Evolutionary conservation across 2,329 filamentous ascomycete genomes (phyloP).

Genomic region (Fusarium tuaranense): DNA sequence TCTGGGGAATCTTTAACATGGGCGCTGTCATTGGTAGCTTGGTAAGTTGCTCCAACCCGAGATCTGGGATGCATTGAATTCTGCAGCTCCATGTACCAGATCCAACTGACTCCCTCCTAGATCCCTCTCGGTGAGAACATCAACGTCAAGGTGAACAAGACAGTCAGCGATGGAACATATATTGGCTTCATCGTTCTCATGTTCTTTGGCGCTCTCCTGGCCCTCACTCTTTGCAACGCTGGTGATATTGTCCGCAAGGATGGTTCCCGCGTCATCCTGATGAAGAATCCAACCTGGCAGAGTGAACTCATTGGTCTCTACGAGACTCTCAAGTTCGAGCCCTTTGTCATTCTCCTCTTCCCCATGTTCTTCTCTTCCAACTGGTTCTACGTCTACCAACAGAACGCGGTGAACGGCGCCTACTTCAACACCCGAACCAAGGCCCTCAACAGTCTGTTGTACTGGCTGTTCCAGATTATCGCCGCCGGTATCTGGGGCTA

Average conservation of each 20-base stretch:
- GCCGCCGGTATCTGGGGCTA: constrained; percentile 81
- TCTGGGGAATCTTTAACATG: constrained; percentile 96
- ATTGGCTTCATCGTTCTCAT: constrained; percentile 90
- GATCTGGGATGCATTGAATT: not conserved
- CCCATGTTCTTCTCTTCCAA: constrained; percentile 87
- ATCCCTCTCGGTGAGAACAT: constrained; percentile 52
- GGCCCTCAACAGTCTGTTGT: constrained; percentile 77
- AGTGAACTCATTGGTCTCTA: constrained; percentile 82
- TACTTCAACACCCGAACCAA: constrained; percentile 81
- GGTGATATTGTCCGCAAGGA: constrained; percentile 79
- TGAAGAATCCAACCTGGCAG: constrained; percentile 91
- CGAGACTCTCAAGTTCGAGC: constrained; percentile 77
- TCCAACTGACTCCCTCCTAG: constrained; percentile 53
- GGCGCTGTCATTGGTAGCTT: constrained; percentile 88
- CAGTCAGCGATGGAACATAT: constrained; percentile 84
- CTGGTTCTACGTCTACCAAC: constrained; percentile 86
- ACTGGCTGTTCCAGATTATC: constrained; percentile 81
- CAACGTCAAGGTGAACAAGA: constrained; percentile 44
- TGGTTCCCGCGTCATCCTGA: constrained; percentile 83
- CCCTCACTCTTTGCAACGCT: constrained; percentile 78
- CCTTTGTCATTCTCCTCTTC: constrained; percentile 77
- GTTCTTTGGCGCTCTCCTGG: constrained; percentile 75
- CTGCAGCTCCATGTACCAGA: not conserved
- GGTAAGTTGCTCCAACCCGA: constrained; percentile 51
- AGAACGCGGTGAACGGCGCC: constrained; percentile 77